Conservation (phyloP, 2,329 filamentous ascomycete genomes). For the Daldinia sp. region DNA sequence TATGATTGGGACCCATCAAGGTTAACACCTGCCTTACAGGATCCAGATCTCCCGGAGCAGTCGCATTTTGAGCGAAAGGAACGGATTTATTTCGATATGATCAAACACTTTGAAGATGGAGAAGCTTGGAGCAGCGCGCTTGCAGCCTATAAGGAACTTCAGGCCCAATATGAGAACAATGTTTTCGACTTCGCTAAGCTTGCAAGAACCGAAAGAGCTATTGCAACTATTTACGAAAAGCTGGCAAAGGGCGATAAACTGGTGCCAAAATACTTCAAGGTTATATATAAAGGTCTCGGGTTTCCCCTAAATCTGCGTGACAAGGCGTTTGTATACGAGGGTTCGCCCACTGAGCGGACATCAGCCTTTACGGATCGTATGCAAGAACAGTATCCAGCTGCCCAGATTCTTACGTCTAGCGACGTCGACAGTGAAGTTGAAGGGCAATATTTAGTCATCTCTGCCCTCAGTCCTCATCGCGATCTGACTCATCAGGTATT, state of each 20-base stretch:
- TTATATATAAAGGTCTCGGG: slow-evolving; percentile 88
- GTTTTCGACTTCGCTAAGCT: slow-evolving; percentile 93
- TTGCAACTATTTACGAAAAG: slow-evolving; percentile 91
- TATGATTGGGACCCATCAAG: slow-evolving; percentile 88
- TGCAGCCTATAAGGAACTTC: slow-evolving; percentile 88
- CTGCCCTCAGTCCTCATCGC: slow-evolving; percentile 82
- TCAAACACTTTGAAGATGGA: slow-evolving; percentile 94
- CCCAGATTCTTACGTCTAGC: slow-evolving; percentile 79
- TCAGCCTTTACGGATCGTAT: slow-evolving; percentile 89
- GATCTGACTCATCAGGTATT: slow-evolving; percentile 86
- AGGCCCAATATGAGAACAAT: slow-evolving; percentile 89
- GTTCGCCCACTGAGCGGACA: slow-evolving; percentile 79
- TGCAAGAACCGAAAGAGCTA: slow-evolving; percentile 87
- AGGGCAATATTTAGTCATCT: slow-evolving; percentile 90
- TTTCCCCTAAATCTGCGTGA: slow-evolving; percentile 85
- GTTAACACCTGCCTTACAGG: slow-evolving; percentile 73
- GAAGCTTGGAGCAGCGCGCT: slow-evolving; percentile 92
- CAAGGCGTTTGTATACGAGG: slow-evolving; percentile 94
- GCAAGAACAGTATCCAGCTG: slow-evolving; percentile 88
- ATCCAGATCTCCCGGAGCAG: slow-evolving; percentile 84
- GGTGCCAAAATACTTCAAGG: slow-evolving; percentile 89
- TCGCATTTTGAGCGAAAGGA: slow-evolving; percentile 94
- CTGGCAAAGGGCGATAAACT: slow-evolving; percentile 84
- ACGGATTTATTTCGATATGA: slow-evolving; percentile 91
- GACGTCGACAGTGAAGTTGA: slow-evolving; percentile 83